These are phyloP conservation scores for Pseudonitzschia multiseries DNA, from an alignment of 108 stramenopile species.

Conservation along the genomic window DNA sequence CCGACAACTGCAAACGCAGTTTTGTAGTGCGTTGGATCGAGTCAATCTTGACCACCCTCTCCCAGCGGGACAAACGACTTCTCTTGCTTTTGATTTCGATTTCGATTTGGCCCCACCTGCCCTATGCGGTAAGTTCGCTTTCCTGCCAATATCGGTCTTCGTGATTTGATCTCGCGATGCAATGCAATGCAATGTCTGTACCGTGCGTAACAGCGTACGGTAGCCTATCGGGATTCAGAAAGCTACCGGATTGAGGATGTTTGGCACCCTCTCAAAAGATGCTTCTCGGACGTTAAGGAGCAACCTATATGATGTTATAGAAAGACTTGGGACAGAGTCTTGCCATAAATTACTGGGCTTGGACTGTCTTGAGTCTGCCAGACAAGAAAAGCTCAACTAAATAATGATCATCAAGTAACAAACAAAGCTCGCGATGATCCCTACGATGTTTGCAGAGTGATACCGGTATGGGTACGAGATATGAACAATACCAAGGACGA, in stretches of 20 bases:
- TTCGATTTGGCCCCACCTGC: background rate
- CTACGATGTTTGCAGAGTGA: background rate
- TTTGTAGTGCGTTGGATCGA: background rate
- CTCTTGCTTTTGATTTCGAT: background rate
- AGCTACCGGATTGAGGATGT: background rate
- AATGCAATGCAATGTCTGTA: no score
- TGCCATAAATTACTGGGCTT: no score
- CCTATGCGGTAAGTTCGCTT: background rate
- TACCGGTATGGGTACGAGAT: background rate
- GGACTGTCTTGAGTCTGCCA: no score
- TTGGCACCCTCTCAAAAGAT: background rate
- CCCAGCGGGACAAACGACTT: background rate
- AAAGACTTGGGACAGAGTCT: background rate
- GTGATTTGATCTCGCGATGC: no score
- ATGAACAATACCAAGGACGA: background rate
- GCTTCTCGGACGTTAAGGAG: background rate
- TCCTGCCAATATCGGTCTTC: background rate
- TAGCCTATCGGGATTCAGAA: background rate
- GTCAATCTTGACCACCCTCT: background rate
- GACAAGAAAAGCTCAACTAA: background rate
- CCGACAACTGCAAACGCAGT: no score
- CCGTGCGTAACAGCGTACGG: no score
- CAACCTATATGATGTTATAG: background rate
- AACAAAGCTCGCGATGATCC: background rate
- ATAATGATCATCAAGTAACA: background rate